Conservation (phyloP, 1,284 basidiomycete species). For the Porogramme epimiltina region DNA sequence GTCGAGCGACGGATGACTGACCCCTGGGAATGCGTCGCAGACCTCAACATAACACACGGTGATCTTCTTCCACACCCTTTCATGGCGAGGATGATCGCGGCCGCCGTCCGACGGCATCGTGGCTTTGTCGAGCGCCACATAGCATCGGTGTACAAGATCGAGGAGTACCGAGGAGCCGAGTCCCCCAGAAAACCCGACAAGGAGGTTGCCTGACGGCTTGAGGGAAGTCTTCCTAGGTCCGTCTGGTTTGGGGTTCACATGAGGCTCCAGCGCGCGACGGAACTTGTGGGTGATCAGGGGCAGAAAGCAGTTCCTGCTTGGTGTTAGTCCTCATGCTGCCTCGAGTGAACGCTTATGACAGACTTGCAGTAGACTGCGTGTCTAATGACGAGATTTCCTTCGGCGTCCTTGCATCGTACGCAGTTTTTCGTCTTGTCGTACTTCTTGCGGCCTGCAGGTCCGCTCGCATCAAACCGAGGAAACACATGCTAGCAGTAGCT, state of each 20-base stretch:
- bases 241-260: conserved; percentile 55
- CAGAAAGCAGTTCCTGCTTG: conserved; percentile 68
- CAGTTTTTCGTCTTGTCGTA: conserved; percentile 68
- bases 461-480: neutral
- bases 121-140: conserved; percentile 44
- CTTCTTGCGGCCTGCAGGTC: conserved; percentile 52
- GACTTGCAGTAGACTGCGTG: conserved; percentile 86
- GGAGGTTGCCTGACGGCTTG: conserved; percentile 66
- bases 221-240: conserved; percentile 52
- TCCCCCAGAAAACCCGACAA: conserved; percentile 74
- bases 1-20: conserved; percentile 35
- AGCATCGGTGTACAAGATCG: conserved; percentile 66
- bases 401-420: conserved; percentile 67
- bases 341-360: conserved; percentile 25
- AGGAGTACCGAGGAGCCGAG: conserved; percentile 71
- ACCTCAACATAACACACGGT: conserved; percentile 72
- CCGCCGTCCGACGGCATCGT: conserved; percentile 48
- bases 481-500: conserved; percentile 26
- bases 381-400: conserved; percentile 70
- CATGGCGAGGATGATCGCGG: conserved; percentile 65
- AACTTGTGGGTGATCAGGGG: conserved; percentile 65
- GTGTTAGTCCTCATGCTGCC: conserved; percentile 1
- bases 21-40: conserved; percentile 60
- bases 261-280: conserved; percentile 63
- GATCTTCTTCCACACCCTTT: conserved; percentile 62